Evolutionary conservation across 2,329 filamentous ascomycete species (phyloP).

Genomic region (Neopestalotiopsis rosae): DNA sequence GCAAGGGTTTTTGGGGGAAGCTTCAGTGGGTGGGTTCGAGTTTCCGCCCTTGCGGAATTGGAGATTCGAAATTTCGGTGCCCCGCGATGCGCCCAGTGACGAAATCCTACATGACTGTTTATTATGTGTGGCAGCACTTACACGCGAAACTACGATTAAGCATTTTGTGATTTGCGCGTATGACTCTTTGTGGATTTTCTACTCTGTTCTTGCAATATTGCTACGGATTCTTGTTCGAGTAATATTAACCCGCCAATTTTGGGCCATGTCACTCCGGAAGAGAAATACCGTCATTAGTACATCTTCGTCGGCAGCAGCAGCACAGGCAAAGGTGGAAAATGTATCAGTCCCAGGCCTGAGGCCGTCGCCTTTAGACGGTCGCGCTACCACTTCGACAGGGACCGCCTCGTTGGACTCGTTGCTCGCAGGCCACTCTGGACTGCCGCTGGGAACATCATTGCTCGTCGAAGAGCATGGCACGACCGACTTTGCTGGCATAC

Average conservation of each 20-base stretch:
- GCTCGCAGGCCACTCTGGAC: slow-evolving; percentile 83
- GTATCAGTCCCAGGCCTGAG: slow-evolving; percentile 61
- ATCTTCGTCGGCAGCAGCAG: slow-evolving; percentile 34
- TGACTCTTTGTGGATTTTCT: background rate
- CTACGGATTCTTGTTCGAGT: background rate
- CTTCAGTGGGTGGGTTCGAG: background rate
- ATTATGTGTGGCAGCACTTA: slow-evolving; percentile 1
- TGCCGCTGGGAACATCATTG: slow-evolving; percentile 80
- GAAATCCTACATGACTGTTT: slow-evolving; percentile 7
- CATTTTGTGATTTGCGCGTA: background rate
- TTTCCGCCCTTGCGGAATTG: slow-evolving; percentile 19
- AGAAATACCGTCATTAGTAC: slow-evolving; percentile 58
- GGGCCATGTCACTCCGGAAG: slow-evolving; percentile 63
- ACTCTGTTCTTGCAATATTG: background rate
- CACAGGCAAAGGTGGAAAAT: slow-evolving; percentile 41
- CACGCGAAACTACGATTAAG: background rate
- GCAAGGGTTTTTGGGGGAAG: background rate
- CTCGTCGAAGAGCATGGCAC: slow-evolving; percentile 89
- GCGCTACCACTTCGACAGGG: slow-evolving; percentile 88
- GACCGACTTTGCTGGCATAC: slow-evolving; percentile 87
- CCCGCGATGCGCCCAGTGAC: slow-evolving; percentile 11
- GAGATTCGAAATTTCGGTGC: slow-evolving; percentile 12
- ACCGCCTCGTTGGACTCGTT: slow-evolving; percentile 84
- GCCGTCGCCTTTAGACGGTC: slow-evolving; percentile 87
- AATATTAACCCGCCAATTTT: background rate